Evolutionary conservation across 768 basidiomycete species (phyloP), one percentile per base, ranked within the genome.

Genomic region (Phanerochaete sordida): DNA sequence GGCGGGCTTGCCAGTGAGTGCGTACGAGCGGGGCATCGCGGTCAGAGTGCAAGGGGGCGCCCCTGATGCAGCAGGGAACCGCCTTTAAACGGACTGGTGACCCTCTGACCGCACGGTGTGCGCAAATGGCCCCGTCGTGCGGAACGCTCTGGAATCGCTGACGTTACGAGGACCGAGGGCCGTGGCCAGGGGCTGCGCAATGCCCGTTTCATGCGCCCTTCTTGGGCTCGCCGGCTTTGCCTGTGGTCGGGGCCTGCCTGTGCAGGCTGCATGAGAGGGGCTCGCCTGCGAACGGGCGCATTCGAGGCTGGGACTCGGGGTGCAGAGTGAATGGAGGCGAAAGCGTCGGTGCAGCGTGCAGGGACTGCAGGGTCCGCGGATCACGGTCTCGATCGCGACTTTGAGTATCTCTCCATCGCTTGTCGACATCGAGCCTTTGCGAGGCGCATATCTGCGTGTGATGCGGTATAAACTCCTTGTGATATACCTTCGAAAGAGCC

Each of bases 1-100:
- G 0, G 90, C 91, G 15, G 71, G 70, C 68, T 88, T 79, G 46
- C 84, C 86, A 61, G 89, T 76, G 57, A 91, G 79, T 26, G 79
- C 69, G 62, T 84, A 76, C 47, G 77, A 51, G 47, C 63, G 63
- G 21, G 60, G 54, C 63, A 61, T 59, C 56, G 57, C 27, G 24
- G 62, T n/a, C 8, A 26, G 37, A 37, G 27, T 54, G 35, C 31
- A 52, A 31, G 26, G 7, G 31, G 31, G 35, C 35, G 53, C 26
- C 15, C 53, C 35, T 35, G 5, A 33, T 19, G 31, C 16, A n/a
- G 39, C 28, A 30, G 31, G 9, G n/a, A 51, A 4, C n/a, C 28
- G 16, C 9, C 30, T 51, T 51, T 33, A 51, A 31, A 30, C 28
- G 13, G 31, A 30, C 28, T 31, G 31, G 50, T 28, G 39, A 19